Evolutionary conservation across 495 filamentous ascomycete genomes (phyloP), one percentile per base, ranked within the genome.

Genomic region (Cercophora scortea): DNA sequence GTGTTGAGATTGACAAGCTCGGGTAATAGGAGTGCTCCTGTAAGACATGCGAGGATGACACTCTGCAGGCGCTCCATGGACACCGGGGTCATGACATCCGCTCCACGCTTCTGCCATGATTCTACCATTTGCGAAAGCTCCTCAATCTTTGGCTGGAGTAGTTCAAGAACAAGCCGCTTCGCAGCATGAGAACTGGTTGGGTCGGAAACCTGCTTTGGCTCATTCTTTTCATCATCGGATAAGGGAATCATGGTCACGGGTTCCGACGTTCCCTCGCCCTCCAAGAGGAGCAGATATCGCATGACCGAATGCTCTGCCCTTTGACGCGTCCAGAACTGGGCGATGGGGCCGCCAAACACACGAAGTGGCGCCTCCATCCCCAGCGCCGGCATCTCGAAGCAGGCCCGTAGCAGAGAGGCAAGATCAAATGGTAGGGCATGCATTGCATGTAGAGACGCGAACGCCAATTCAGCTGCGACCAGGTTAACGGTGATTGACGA

Each of bases 101-200:
- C 56, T 19, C 58, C 52, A 50, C 66, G 66, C 42, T 62, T 71
- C 41, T 65, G 67, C 77, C 74, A 81, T 19, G 63, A 62, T 42
- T 67, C 62, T 16, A 68, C 61, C 42, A 78, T 41, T 12, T 57
- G 58, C 32, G 51, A 63, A 18, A 73, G 57, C 32, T 76, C 74
- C 44, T 73, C 65, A 10, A 76, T 53, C 52, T 78, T 79, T 6
- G 74, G 66, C 32, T 61, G 64, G 36, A 79, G 62, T 7, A 79
- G 63, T 45, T 81, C 78, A 8, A 78, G 57, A 33, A 75, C 66
- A 13, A 78, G 60, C 41, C 73, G 73, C 51, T 66, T 75, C 40
- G 68, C 65, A 4, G 71, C 61, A 45, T 74, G 65, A 9, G 71
- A 65, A 50, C 68, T 67, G 3, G 67, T 57, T 12, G 61, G 61